Evolutionary conservation across 2,329 filamentous ascomycete species (phyloP).

Genomic region (Colletotrichum sp.): DNA sequence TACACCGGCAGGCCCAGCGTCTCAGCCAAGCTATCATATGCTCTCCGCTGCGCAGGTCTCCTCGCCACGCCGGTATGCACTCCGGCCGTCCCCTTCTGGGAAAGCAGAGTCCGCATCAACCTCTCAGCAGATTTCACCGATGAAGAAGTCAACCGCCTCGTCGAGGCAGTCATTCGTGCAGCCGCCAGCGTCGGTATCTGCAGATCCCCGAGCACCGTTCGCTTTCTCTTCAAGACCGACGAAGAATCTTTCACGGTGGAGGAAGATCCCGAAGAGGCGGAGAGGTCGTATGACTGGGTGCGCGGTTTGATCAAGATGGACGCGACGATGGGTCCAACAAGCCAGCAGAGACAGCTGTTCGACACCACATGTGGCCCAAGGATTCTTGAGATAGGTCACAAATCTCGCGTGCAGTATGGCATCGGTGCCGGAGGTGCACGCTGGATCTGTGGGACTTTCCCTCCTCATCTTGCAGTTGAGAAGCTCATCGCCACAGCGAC

Average conservation of each 20-base stretch:
- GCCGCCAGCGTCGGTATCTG: not conserved
- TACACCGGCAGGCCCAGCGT: slow-evolving; percentile 12
- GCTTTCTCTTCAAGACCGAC: not conserved
- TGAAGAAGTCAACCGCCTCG: slow-evolving; percentile 1
- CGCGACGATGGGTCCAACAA: not conserved
- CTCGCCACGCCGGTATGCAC: slow-evolving; percentile 14
- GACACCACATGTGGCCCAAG: not conserved
- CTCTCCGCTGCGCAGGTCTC: not conserved
- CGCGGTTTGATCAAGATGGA: not conserved
- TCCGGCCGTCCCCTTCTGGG: slow-evolving; percentile 21
- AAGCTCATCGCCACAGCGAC: not conserved
- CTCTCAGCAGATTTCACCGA: slow-evolving; percentile 17
- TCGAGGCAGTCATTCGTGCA: not conserved
- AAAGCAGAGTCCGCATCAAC: slow-evolving; percentile 21
- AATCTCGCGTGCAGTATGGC: slow-evolving; percentile 2
- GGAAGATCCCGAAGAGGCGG: not conserved
- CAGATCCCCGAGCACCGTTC: not conserved
- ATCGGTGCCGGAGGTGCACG: slow-evolving; percentile 12
- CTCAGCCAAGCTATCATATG: slow-evolving; percentile 9
- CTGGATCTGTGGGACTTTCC: slow-evolving; percentile 17
- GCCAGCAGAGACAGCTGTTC: not conserved
- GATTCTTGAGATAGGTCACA: slow-evolving; percentile 5
- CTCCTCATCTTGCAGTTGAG: slow-evolving; percentile 13
- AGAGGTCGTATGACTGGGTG: not conserved
- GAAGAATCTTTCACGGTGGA: not conserved